These are phyloP conservation scores for Trypanosoma cruzi DNA, from an alignment of 208 protist genomes.

Conservation along the genomic window DNA sequence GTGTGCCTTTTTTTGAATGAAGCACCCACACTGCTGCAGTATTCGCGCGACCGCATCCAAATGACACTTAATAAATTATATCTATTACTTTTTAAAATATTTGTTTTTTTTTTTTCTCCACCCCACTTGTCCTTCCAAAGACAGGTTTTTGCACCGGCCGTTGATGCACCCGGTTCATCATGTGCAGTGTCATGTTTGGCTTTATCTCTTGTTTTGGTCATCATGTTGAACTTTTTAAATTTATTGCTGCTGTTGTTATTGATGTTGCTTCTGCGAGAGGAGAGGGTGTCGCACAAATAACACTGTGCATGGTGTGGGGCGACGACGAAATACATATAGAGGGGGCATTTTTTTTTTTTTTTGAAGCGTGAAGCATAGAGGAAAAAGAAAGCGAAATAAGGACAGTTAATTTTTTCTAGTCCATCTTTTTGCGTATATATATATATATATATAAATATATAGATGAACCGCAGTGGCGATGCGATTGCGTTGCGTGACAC, in stretches of 20 bases:
- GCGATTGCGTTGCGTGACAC: constrained; percentile 14
- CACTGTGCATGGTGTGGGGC: not conserved
- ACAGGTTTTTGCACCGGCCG: not conserved
- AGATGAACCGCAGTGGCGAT: constrained; percentile 23
- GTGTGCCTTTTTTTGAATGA: not conserved
- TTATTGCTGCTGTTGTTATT: not conserved
- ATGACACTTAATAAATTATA: not conserved
- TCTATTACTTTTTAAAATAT: constrained; percentile 2
- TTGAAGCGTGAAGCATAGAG: not conserved
- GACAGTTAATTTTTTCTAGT: constrained; percentile 4
- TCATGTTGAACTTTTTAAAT: not conserved
- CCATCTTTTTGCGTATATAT: not conserved
- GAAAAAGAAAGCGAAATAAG: not conserved
- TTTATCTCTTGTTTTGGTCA: constrained; percentile 6
- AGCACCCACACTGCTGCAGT: too few species aligned
- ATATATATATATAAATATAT: not conserved
- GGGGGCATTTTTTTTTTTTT: not conserved
- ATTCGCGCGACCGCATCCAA: not conserved
- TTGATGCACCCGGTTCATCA: not conserved
- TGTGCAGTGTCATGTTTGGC: not conserved
- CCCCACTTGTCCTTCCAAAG: not conserved
- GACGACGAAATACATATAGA: not conserved
- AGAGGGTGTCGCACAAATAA: not conserved
- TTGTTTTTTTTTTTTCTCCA: not conserved
- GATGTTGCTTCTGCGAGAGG: not conserved